These are phyloP conservation scores for Psidium friedrichsthalianum DNA, from an alignment of 345 rosid species.

Conservation along the genomic window DNA sequence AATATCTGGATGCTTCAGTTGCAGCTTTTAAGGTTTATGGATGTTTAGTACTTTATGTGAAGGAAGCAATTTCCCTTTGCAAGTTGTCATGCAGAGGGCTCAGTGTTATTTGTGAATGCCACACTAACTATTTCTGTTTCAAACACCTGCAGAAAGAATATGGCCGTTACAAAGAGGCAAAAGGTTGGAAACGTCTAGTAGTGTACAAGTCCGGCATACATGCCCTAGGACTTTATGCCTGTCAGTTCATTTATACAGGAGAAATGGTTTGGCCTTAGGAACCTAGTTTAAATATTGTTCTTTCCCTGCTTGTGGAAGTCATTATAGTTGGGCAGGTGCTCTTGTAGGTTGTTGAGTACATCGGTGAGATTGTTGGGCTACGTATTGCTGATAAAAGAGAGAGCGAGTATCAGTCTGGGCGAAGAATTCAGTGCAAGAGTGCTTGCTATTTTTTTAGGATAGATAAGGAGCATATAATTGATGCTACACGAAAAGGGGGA, in stretches of 20 bases:
- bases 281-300: not conserved
- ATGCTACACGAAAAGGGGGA: constrained; percentile 49
- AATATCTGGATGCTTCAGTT: not conserved
- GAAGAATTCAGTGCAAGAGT: constrained; percentile 44
- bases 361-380: constrained; percentile 45
- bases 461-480: constrained; percentile 50
- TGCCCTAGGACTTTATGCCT: constrained; percentile 51
- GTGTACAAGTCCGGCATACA: constrained; percentile 59
- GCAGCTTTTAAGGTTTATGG: not conserved
- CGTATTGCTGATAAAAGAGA: constrained; percentile 48
- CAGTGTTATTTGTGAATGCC: not conserved
- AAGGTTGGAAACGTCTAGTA: constrained; percentile 43
- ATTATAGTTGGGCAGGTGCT: not conserved
- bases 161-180: constrained; percentile 33
- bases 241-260: constrained; percentile 37
- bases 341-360: constrained; percentile 46
- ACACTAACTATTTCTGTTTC: not conserved
- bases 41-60: not conserved
- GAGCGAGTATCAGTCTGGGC: constrained; percentile 34
- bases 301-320: not conserved
- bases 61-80: not conserved
- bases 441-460: constrained; percentile 59
- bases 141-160: constrained; percentile 39
- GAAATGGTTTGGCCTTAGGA: constrained; percentile 35
- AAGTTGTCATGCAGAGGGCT: not conserved